Evolutionary conservation across 164 flowering plant species (phyloP), one percentile per base, ranked within the genome.

Genomic region (Nymphaea colorata): DNA sequence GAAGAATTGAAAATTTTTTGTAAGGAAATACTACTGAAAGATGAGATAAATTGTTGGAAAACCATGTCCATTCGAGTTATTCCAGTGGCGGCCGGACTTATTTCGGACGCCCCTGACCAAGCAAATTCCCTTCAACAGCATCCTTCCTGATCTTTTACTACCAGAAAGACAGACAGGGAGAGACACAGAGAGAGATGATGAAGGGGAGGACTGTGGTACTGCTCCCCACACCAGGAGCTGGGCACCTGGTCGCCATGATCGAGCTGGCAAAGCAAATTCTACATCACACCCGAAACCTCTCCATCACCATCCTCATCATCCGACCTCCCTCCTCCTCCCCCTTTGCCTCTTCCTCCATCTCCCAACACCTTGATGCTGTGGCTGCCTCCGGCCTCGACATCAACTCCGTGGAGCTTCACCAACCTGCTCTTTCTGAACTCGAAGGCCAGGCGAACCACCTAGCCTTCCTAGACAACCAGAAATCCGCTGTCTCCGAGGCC

Each of bases 401-500:
- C 76, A 68, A 72, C 73, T 82, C 79, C 81, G 78, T 74, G 69
- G 72, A 57, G 70, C 72, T 82, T 47, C 79, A 83, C 45, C 14
- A 64, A 43, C 14, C 66, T 65, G 59, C 72, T 41, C 66, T 65
- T 65, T 55, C 76, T 6, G 64, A 63, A 11, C 3, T 5, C 5
- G 25, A 61, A n/a, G 64, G 67, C 65, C 42, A n/a, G 15, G 43
- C 68, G 68, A 18, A 76, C 41, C n/a, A 18, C 61, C 75, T 75
- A 71, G 77, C 72, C 4, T 6, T 66, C 64, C 61, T 72, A 71
- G 67, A 73, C 47, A 79, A 61, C 68, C 77, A 69, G 80, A 80
- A 74, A 68, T 79, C 76, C 4, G 42, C 70, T 43, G 63, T 79
- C 66, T 73, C 41, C 64, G 62, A 67, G 0, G 65, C 75, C 44